phyloP scores from a whole-genome alignment of 2,329 filamentous ascomycete species.

The Incumbomyces delicatus region DNA sequence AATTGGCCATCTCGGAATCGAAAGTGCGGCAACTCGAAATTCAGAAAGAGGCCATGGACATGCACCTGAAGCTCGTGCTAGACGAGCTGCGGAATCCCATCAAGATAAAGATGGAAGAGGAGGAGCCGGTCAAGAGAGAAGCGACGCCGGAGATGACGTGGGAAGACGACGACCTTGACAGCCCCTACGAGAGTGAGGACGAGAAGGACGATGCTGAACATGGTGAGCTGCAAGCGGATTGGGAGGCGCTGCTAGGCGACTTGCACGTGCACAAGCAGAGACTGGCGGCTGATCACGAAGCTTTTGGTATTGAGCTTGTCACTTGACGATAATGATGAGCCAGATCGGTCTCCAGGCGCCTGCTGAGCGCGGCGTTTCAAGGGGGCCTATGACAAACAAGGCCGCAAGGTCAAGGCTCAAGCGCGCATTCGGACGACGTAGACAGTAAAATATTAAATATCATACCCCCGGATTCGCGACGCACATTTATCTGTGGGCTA shows the following conservation, averaged over 20 bases:
- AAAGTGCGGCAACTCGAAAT: constrained; percentile 86
- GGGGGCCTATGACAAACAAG: no score
- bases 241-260: constrained; percentile 74
- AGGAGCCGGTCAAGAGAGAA: constrained; percentile 11
- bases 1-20: constrained; percentile 76
- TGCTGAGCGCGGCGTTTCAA: constrained; percentile 1
- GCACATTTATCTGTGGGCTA: no score
- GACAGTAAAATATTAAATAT: no score
- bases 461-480: no score
- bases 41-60: constrained; percentile 78
- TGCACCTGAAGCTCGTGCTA: constrained; percentile 80
- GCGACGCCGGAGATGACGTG: constrained; percentile 17
- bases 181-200: constrained; percentile 31
- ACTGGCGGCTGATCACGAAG: constrained; percentile 60
- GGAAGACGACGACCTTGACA: constrained; percentile 32
- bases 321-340: neutral
- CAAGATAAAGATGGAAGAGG: constrained; percentile 36
- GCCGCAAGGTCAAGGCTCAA: no score
- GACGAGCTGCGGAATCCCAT: constrained; percentile 87
- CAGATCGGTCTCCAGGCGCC: neutral
- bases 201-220: constrained; percentile 50
- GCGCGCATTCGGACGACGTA: no score
- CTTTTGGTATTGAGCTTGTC: constrained; percentile 15
- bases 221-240: constrained; percentile 66
- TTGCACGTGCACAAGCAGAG: constrained; percentile 73